These are phyloP conservation scores for Ceratocystis alfenasii DNA, from an alignment of 2,329 filamentous ascomycete species.

Conservation along the genomic window DNA sequence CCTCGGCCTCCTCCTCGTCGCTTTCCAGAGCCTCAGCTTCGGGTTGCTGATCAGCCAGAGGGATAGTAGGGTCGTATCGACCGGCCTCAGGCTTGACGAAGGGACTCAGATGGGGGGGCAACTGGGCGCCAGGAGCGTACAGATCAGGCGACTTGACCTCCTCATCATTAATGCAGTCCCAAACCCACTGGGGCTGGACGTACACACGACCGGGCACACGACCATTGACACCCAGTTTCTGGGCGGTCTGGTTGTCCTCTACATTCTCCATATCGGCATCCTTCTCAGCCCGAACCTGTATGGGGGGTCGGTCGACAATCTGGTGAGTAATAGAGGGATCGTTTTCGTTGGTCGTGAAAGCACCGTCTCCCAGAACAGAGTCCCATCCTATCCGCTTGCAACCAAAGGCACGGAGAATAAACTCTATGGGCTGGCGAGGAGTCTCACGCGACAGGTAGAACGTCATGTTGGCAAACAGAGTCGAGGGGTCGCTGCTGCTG, in stretches of 20 bases:
- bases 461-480: constrained; percentile 79
- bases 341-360: constrained; percentile 79
- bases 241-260: constrained; percentile 51
- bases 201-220: constrained; percentile 87
- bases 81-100: constrained; percentile 83
- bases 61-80: constrained; percentile 79
- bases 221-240: constrained; percentile 48
- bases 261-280: constrained; percentile 32
- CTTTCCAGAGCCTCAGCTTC: constrained; percentile 71
- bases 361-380: constrained; percentile 73
- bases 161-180: constrained; percentile 90
- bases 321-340: constrained; percentile 91
- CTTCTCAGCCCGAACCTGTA: constrained; percentile 47
- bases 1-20: constrained; percentile 42
- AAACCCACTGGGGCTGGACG: constrained; percentile 95
- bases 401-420: constrained; percentile 84
- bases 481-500: constrained; percentile 53
- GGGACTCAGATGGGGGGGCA: constrained; percentile 90
- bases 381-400: constrained; percentile 97
- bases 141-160: constrained; percentile 75
- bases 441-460: constrained; percentile 92
- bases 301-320: constrained; percentile 77
- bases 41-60: constrained; percentile 75
- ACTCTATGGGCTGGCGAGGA: constrained; percentile 79
- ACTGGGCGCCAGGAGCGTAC: constrained; percentile 77